Base-by-base conservation (phyloP, 106 monocot genomes). In the Narthecium ossifragum region DNA sequence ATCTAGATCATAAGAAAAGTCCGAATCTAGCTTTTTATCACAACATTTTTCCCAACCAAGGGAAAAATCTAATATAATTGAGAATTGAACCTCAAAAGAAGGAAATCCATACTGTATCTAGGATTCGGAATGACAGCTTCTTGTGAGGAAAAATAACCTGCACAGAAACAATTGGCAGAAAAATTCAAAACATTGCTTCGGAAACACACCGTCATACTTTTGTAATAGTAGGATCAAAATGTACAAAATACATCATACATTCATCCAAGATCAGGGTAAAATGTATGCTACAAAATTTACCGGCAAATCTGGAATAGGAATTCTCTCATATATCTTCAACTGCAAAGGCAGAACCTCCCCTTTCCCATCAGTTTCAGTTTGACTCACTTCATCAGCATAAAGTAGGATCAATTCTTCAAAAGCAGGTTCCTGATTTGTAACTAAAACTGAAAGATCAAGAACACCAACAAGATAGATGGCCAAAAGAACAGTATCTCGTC, bases 61-160 rank as follows among this genome's bases (percentile, higher is more conserved):
- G n/a, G n/a, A n/a, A n/a, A n/a, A n/a, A n/a, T n/a, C n/a, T n/a
- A n/a, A n/a, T n/a, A n/a, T n/a, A n/a, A n/a, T n/a, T n/a, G n/a
- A n/a, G n/a, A n/a, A n/a, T n/a, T n/a, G n/a, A n/a, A n/a, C n/a
- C n/a, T n/a, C n/a, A 24, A 13, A 6, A 25, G 32, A 6, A 13
- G 58, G 17, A 45, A 22, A n/a, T n/a, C n/a, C 5, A 34, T 96
- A 96, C 96, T 34, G 86, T 80, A 60, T 96, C 96, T 32, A 96
- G 60, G 59, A 96, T 96, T 45, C 96, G 80, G 63, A 96, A 96
- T 24, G 90, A 96, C 43, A 96, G 51, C 60, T 96, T 96, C 68
- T 90, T 96, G 72, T 96, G 83, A 59, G 96, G 96, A 63, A 96
- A 96, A 71, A 96, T 78, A 50, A 96, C 96, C 96, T 96, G 80